phyloP scores from a whole-genome alignment of 202 grass and related monocot genomes.

The Musa balbisiana region DNA sequence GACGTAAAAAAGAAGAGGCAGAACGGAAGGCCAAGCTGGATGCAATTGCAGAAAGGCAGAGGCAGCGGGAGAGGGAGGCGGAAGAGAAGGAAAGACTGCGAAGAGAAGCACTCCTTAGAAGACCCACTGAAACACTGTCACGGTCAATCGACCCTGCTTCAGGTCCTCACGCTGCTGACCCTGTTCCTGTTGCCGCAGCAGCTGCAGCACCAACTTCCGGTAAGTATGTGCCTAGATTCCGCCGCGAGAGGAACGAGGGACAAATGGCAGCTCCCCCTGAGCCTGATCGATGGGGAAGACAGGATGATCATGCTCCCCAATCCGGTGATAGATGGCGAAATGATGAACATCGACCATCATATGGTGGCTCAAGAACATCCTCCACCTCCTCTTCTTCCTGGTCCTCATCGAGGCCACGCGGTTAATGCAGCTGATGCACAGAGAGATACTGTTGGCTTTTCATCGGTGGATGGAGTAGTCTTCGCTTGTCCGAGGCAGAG shows the following conservation, averaged over 20 bases:
- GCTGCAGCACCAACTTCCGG: conserved; percentile 28
- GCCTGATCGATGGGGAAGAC: conserved; percentile 42
- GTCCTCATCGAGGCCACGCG: conserved; percentile 31
- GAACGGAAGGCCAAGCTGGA: conserved; percentile 84
- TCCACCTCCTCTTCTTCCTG: conserved; percentile 28
- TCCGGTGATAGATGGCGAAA: conserved; percentile 27
- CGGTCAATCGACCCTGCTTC: background rate
- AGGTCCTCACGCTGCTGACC: background rate
- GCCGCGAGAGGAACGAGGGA: conserved; percentile 21
- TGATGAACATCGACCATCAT: conserved; percentile 3
- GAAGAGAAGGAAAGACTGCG: conserved; percentile 60
- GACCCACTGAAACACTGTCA: conserved; percentile 4
- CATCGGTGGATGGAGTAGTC: too few species aligned
- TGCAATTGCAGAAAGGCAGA: conserved; percentile 69
- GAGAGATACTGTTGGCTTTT: too few species aligned
- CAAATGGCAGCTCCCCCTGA: conserved; percentile 32
- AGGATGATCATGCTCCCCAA: conserved; percentile 32
- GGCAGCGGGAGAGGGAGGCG: conserved; percentile 53
- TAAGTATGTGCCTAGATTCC: conserved; percentile 60
- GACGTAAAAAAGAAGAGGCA: conserved; percentile 62
- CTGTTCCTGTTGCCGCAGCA: conserved; percentile 14
- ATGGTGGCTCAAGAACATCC: conserved; percentile 20
- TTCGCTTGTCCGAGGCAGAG: background rate
- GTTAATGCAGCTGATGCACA: conserved; percentile 7
- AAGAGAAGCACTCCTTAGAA: conserved; percentile 41